Evolutionary conservation across 2,329 filamentous ascomycete species (phyloP), one percentile per base, ranked within the genome.

Genomic region (Epichloe coenophiala): DNA sequence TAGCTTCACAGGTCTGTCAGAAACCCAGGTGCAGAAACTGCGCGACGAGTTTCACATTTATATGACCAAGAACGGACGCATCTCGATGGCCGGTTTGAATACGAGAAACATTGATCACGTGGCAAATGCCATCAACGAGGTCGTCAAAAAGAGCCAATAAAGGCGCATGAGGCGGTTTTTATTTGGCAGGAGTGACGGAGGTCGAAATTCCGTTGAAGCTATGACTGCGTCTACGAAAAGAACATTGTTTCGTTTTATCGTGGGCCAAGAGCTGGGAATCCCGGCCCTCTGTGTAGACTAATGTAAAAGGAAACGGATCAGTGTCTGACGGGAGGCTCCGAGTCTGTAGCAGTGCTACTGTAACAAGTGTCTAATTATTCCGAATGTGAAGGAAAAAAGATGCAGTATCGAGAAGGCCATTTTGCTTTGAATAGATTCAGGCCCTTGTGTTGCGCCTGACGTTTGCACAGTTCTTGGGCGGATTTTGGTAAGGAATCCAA

Each of bases 31-130:
- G 7, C 59, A 77, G 58, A 81, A 80, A 69, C 71, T 93, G 54
- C 77, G 83, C 48, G 74, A 80, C 54, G 78, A 86, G 47, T 79
- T 75, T 53, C 87, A 93, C 66, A 76, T 93, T 49, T 93, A 93
- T 71, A 90, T 91, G 80, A 97, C 91, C 58, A 96, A 96, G 80
- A 98, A 98, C 64, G 93, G 93, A 21, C 85, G 93, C 46, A 95
- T 97, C 69, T 94, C 87, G 65, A 97, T 98, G 91, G 93, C 93
- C 5, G 93, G 93, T n/a, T 72, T 97, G 58, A 97, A 97, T 69
- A 86, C 87, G 27, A 72, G 83, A 62, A 98, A 97, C 65, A 76
- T 97, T 53, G 88, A 95, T 50, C 95, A 96, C 71, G 86, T 97
- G 61, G 93, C 90, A 45, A 83, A 86, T 68, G 88, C 91, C 1